Conservation (phyloP, 495 filamentous ascomycete genomes). For the Platismatia glauca region DNA sequence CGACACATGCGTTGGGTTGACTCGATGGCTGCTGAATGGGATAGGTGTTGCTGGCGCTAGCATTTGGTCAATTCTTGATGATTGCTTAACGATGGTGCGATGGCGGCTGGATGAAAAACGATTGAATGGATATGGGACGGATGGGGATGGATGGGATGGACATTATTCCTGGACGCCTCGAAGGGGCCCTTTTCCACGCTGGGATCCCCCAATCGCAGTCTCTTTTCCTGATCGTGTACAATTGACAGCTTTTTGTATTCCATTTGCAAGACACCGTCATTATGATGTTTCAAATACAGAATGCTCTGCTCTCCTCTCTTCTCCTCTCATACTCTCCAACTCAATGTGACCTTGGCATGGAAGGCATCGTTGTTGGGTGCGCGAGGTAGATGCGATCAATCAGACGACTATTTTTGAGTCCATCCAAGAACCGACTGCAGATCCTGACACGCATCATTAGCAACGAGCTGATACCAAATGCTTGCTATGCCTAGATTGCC, state of each 20-base stretch:
- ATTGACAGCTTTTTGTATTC: background rate
- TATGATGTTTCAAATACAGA: background rate
- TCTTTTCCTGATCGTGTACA: background rate
- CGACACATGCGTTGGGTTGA: background rate
- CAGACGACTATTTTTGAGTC: background rate
- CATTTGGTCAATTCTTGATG: background rate
- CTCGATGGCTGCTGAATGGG: background rate
- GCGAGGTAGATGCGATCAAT: background rate
- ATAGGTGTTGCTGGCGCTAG: background rate
- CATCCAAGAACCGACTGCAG: background rate
- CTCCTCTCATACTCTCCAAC: background rate
- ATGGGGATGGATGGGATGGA: background rate
- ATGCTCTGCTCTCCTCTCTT: background rate
- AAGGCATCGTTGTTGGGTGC: background rate
- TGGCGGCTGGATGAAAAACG: background rate
- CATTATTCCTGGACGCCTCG: background rate
- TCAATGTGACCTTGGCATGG: background rate
- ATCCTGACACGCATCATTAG: background rate
- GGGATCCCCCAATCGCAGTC: background rate
- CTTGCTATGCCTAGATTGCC: background rate
- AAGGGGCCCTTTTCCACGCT: background rate
- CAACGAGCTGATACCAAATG: background rate
- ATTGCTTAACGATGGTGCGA: background rate
- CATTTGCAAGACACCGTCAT: background rate
- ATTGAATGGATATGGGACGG: background rate